Base-by-base conservation (phyloP, 1,284 basidiomycete species). In the Mycena sp. region DNA sequence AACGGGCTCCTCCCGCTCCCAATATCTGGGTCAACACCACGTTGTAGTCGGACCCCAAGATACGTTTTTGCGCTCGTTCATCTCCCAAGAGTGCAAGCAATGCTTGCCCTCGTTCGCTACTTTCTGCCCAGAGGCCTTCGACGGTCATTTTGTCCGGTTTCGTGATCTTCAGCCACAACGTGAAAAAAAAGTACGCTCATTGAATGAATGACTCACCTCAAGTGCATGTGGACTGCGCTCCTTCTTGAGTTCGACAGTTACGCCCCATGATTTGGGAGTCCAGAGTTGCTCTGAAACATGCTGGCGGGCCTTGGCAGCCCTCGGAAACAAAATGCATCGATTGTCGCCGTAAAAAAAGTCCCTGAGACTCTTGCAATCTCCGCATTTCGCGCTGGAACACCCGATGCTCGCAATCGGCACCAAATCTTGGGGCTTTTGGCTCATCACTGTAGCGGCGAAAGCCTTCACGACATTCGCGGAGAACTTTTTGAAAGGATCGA, bases 141-240 rank as follows among this genome's bases (percentile, higher is more conserved):
- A 28, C 21, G 9, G 54, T 56, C 54, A 56, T 35, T n/a, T 56
- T 46, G 4, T 25, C 54, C 3, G 54, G 30, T 21, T 56, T 56
- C 16, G 25, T 38, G 5, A 56, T 56, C 54, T 56, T 28, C n/a
- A 23, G 32, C n/a, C 4, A 16, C 3, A 25, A 6, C 10, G 44
- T 45, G 10, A 45, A 35, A 3, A 11, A 45, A 35, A 56, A 19
- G 1, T 25, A 3, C n/a, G 23, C 10, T 6, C 1, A n/a, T 1
- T 7, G 14, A 56, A 2, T 14, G 14, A 26, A 38, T 6, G 21
- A 38, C 30, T 9, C n/a, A 56, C 54, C 44, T 56, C 41, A 10
- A 56, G 54, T 28, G 19, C 38, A 25, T 46, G 21, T n/a, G 54
- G 28, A 12, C 30, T 26, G 1, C 17, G 43, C 1, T 25, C 37